Percentiles rank a stretch among this genome's conserved stretches.
phyloP scores from a whole-genome alignment of 163 green algal species.

The Volvox carteri region DNA sequence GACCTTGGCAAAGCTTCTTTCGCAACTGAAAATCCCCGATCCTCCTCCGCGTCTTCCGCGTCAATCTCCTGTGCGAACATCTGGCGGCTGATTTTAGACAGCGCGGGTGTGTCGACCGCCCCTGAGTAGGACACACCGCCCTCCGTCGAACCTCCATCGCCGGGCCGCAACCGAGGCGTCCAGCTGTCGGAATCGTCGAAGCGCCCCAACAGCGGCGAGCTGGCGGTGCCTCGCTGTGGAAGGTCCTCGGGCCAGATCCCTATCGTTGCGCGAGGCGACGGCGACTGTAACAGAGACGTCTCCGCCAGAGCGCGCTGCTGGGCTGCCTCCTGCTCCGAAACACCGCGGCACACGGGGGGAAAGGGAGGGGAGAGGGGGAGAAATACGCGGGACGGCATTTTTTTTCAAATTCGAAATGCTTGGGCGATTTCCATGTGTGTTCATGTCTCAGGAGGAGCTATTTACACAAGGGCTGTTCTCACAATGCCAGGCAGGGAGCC shows the following conservation, averaged over 20 bases:
- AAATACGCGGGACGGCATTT: too few species aligned
- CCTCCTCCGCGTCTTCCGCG: neutral
- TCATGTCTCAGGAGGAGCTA: too few species aligned
- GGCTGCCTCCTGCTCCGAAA: constrained; percentile 35
- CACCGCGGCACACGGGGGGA: too few species aligned
- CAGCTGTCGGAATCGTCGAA: neutral
- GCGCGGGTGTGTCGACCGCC: neutral
- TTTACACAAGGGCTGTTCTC: too few species aligned
- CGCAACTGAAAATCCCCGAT: too few species aligned
- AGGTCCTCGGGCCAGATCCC: constrained; percentile 1
- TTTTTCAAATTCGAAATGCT: too few species aligned
- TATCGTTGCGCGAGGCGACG: neutral
- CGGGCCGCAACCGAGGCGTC: neutral
- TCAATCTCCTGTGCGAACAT: neutral
- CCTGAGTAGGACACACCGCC: neutral
- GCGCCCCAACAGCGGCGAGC: neutral
- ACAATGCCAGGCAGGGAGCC: too few species aligned
- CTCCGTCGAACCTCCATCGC: neutral
- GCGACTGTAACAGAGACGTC: constrained; percentile 25
- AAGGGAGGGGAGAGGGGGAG: too few species aligned
- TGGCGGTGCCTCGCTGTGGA: neutral
- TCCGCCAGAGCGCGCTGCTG: constrained; percentile 47
- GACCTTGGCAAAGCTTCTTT: too few species aligned
- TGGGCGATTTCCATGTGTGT: too few species aligned
- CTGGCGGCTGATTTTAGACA: neutral